Percentiles rank a stretch among this genome's conserved stretches.
phyloP scores from a whole-genome alignment of 805 yeast species.

The Saturnispora saitoi region DNA sequence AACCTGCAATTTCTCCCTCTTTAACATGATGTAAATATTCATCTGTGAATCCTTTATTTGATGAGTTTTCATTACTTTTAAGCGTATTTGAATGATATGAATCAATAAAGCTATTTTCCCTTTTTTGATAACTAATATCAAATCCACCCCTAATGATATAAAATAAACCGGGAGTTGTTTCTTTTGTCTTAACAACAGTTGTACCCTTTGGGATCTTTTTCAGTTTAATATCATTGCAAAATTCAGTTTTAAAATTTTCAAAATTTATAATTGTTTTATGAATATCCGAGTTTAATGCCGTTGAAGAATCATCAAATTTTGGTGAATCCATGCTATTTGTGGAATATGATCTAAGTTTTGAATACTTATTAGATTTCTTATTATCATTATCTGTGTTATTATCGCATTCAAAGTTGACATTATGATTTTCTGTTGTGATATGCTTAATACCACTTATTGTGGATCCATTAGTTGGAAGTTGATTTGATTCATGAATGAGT shows the following conservation, averaged over 20 bases:
- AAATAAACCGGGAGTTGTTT: conserved; percentile 63
- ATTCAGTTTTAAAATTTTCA: conserved; percentile 44
- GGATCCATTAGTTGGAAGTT: conserved; percentile 7
- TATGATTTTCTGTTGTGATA: conserved; percentile 5
- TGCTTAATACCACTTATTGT: conserved; percentile 10
- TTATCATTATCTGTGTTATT: not conserved
- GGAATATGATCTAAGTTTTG: conserved; percentile 19
- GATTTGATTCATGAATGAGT: not conserved
- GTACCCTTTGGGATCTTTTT: conserved; percentile 44
- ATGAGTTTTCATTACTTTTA: not conserved
- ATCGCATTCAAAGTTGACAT: not conserved
- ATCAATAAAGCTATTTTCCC: conserved; percentile 15
- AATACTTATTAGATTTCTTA: not conserved
- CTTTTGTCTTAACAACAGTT: conserved; percentile 53
- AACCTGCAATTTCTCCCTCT: conserved; percentile 84
- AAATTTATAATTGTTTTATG: conserved; percentile 30
- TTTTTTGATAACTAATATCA: conserved; percentile 47
- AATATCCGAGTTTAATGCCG: conserved; percentile 14
- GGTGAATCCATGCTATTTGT: conserved; percentile 14
- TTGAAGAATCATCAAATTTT: conserved; percentile 7
- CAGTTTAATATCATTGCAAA: conserved; percentile 53
- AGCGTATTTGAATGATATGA: conserved; percentile 9
- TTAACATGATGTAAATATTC: conserved; percentile 48
- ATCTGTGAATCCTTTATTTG: conserved; percentile 16
- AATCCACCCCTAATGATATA: conserved; percentile 74